phyloP scores from a whole-genome alignment of 1,284 basidiomycete species.

The Dichomitus squalens region DNA sequence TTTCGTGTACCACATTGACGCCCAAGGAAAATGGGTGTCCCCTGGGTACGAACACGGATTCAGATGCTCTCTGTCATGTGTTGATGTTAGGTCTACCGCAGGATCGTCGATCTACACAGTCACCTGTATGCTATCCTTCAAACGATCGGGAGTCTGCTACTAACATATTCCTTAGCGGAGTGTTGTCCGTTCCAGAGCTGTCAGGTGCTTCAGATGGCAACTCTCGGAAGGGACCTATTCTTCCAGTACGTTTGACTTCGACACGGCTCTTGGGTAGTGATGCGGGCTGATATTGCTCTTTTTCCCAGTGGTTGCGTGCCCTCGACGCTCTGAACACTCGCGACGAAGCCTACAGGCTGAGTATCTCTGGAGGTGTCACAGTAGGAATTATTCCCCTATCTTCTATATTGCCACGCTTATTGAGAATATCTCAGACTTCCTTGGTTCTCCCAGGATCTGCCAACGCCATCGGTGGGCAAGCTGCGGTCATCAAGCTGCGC shows the following conservation, averaged over 20 bases:
- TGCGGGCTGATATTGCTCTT: too few relatives aligned
- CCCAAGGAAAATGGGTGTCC: slow-evolving; percentile 25
- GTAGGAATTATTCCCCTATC: not conserved
- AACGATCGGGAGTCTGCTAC: not conserved
- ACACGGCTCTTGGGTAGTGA: too few relatives aligned
- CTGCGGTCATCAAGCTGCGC: slow-evolving; percentile 53
- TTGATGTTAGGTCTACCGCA: not conserved
- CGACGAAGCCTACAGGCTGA: slow-evolving; percentile 36
- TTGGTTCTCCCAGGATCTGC: slow-evolving; percentile 51
- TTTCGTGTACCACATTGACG: slow-evolving; percentile 12
- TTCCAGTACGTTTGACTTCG: slow-evolving; percentile 36
- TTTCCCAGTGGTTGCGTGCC: slow-evolving; percentile 42
- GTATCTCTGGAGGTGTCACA: slow-evolving; percentile 49
- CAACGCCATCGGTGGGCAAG: slow-evolving; percentile 43
- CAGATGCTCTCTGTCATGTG: too few relatives aligned
- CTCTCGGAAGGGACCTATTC: slow-evolving; percentile 37
- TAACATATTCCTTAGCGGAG: not conserved
- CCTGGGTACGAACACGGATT: slow-evolving; percentile 15
- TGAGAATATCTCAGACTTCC: slow-evolving; percentile 26
- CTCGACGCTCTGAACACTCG: slow-evolving; percentile 47
- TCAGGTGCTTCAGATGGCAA: slow-evolving; percentile 35
- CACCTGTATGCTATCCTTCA: slow-evolving; percentile 20
- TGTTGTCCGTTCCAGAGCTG: slow-evolving; percentile 15
- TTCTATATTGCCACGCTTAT: not conserved
- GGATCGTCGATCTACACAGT: slow-evolving; percentile 23